phyloP scores from a whole-genome alignment of 2,329 filamentous ascomycete species.

The Pseudogymnoascus sp. region DNA sequence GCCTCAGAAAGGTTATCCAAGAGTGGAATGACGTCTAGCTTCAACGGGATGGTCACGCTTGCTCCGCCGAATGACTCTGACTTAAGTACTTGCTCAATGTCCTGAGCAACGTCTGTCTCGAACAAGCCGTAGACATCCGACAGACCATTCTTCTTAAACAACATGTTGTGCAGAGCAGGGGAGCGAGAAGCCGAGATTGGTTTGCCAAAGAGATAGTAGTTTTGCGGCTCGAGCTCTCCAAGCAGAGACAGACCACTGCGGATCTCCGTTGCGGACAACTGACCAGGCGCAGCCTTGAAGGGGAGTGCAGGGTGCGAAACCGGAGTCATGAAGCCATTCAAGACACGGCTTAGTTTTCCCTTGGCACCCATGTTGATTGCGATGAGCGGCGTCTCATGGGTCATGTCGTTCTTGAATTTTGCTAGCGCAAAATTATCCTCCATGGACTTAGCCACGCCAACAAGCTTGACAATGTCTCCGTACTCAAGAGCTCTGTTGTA shows the following conservation, averaged over 20 bases:
- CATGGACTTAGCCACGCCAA: constrained; percentile 66
- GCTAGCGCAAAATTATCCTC: constrained; percentile 82
- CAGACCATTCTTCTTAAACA: constrained; percentile 69
- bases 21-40: constrained; percentile 74
- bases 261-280: constrained; percentile 85
- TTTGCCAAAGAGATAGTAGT: constrained; percentile 81
- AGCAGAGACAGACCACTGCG: constrained; percentile 68
- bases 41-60: constrained; percentile 91
- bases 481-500: constrained; percentile 87
- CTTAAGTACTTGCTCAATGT: constrained; percentile 58
- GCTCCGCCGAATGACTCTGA: constrained; percentile 77
- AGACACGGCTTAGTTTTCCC: constrained; percentile 81
- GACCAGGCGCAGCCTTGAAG: constrained; percentile 87
- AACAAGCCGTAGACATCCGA: constrained; percentile 71
- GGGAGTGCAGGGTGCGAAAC: constrained; percentile 86
- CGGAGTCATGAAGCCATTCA: constrained; percentile 89
- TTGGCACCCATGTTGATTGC: constrained; percentile 88
- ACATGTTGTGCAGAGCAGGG: constrained; percentile 78
- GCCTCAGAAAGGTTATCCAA: constrained; percentile 74
- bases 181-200: constrained; percentile 78
- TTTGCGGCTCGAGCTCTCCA: constrained; percentile 64
- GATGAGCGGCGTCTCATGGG: constrained; percentile 76
- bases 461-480: constrained; percentile 89
- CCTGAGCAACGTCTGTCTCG: constrained; percentile 60
- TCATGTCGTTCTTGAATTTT: constrained; percentile 71